Evolutionary conservation across 2,329 filamentous ascomycete genomes (phyloP).

Genomic region (Phialophora chinensis): DNA sequence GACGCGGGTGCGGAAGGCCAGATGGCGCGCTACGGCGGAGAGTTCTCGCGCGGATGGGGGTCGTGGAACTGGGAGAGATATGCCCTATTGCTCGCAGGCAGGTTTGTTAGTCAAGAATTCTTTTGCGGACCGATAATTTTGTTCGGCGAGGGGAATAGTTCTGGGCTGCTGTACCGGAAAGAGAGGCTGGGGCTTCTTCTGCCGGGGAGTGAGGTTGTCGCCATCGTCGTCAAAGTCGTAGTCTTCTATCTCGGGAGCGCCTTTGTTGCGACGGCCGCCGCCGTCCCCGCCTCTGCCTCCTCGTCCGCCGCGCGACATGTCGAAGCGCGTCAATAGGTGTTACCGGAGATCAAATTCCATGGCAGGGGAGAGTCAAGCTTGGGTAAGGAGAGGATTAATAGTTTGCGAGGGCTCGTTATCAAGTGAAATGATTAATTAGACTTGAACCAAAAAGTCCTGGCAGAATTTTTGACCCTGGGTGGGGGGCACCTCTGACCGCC

Average conservation of each 20-base stretch:
- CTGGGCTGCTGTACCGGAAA: slow-evolving; percentile 32
- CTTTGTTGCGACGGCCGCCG: slow-evolving; percentile 13
- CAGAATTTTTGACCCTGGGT: slow-evolving; percentile 25
- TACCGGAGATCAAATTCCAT: slow-evolving; percentile 16
- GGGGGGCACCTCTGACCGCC: slow-evolving; percentile 19
- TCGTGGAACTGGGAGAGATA: slow-evolving; percentile 32
- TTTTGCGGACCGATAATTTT: background rate
- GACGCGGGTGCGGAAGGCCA: slow-evolving; percentile 59
- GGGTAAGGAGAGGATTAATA: background rate
- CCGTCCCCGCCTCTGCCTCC: slow-evolving; percentile 44
- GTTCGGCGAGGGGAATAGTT: background rate
- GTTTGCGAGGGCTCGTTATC: background rate
- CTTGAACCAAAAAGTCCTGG: slow-evolving; percentile 28
- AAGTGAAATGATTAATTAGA: background rate
- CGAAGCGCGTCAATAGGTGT: slow-evolving; percentile 14
- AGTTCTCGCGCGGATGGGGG: slow-evolving; percentile 48
- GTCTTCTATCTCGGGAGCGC: slow-evolving; percentile 48
- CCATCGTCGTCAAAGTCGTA: slow-evolving; percentile 51
- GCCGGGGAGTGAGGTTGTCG: slow-evolving; percentile 48
- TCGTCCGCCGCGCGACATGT: slow-evolving; percentile 42
- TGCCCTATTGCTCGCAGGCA: slow-evolving; percentile 9
- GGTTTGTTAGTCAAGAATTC: background rate
- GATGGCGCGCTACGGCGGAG: slow-evolving; percentile 56
- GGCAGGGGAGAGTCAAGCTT: background rate
- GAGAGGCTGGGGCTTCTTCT: slow-evolving; percentile 39